Conservation (phyloP, 306 rosid genomes). For the Leucaena leucocephala region DNA sequence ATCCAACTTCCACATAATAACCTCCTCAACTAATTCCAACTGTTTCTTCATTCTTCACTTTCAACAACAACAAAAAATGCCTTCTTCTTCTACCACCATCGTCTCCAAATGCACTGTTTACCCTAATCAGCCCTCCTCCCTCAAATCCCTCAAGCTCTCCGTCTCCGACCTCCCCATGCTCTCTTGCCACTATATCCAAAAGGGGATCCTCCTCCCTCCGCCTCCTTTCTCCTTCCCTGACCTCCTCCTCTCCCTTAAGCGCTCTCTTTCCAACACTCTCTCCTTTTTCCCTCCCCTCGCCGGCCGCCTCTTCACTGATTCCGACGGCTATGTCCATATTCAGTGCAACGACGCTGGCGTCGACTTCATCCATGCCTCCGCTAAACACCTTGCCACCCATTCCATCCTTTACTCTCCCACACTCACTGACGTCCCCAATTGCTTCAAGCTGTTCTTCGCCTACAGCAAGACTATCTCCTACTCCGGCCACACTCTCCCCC, state of each 20-base stretch:
- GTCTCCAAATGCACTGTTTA: constrained; percentile 50
- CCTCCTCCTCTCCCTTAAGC: constrained; percentile 47
- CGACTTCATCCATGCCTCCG: constrained; percentile 56
- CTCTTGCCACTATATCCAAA: constrained; percentile 70
- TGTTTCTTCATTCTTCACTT: neutral
- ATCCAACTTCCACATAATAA: neutral
- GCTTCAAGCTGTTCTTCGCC: constrained; percentile 60
- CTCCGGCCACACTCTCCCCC: constrained; percentile 52
- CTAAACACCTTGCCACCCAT: constrained; percentile 44
- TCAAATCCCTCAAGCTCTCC: constrained; percentile 54
- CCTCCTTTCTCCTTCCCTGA: constrained; percentile 49
- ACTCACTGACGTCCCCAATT: constrained; percentile 45
- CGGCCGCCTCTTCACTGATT: constrained; percentile 54
- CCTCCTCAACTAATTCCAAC: neutral
- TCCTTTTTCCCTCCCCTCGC: constrained; percentile 62
- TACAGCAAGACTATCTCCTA: constrained; percentile 47
- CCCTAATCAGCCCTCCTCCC: constrained; percentile 44
- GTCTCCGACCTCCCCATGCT: constrained; percentile 75
- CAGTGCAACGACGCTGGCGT: constrained; percentile 59
- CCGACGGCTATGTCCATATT: constrained; percentile 45
- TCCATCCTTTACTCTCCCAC: constrained; percentile 13
- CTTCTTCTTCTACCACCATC: constrained; percentile 43
- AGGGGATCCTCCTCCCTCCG: constrained; percentile 55
- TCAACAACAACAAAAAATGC: constrained; percentile 40
- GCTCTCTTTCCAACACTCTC: constrained; percentile 49